Percentiles rank a stretch among this genome's conserved stretches.
Conservation (phyloP, 1,139 yeast species). For the Scheffersomyces titani region DNA sequence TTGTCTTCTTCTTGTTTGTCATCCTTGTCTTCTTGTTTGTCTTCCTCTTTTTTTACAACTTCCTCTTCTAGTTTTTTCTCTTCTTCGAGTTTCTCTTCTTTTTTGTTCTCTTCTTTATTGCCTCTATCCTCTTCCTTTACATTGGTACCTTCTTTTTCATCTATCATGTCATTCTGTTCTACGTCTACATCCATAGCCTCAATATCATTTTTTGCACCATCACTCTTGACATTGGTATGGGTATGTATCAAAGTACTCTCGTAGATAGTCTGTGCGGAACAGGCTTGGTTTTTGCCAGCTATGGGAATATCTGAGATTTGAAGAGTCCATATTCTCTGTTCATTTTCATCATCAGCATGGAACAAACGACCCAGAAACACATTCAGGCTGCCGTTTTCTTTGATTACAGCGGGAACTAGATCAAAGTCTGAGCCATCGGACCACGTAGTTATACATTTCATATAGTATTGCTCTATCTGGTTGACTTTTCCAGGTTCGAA, state of each 20-base stretch:
- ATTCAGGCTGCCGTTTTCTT: conserved; percentile 17
- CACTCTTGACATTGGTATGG: conserved; percentile 26
- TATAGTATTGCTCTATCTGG: conserved; percentile 49
- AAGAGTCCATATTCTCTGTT: conserved; percentile 55
- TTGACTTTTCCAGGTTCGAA: conserved; percentile 53
- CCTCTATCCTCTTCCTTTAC: background rate
- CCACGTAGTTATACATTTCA: conserved; percentile 50
- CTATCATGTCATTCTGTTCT: background rate
- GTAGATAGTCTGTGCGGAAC: conserved; percentile 66
- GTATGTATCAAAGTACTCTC: conserved; percentile 62
- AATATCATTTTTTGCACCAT: background rate
- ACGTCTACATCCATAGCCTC: background rate
- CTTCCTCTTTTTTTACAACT: too few relatives aligned
- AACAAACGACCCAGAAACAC: conserved; percentile 33
- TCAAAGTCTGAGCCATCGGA: conserved; percentile 26
- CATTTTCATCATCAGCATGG: conserved; percentile 25
- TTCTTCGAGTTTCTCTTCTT: background rate
- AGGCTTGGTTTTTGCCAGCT: conserved; percentile 72
- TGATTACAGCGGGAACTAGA: conserved; percentile 27
- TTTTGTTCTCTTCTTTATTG: background rate
- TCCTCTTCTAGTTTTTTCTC: conserved; percentile 1
- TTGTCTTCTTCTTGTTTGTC: conserved; percentile 5
- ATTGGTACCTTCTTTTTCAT: conserved; percentile 1
- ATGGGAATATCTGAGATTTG: conserved; percentile 81
- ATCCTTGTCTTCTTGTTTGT: conserved; percentile 4